Conservation (phyloP, 495 filamentous ascomycete genomes). For the Penicillium psychrofluorescens region DNA sequence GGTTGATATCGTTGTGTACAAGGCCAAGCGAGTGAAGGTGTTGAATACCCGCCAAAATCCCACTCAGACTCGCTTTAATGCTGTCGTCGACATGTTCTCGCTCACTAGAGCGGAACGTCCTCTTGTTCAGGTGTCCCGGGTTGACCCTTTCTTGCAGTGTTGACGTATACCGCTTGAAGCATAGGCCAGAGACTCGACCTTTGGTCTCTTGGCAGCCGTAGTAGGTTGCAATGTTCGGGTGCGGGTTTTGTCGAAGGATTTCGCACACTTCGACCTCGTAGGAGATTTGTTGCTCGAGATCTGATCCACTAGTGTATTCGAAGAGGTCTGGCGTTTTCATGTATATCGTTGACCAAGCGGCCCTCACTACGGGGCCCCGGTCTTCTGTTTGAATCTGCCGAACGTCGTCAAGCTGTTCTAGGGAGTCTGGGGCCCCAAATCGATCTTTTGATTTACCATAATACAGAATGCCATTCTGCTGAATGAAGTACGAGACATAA, state of each 20-base stretch:
- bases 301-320: conserved; percentile 5
- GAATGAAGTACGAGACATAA: conserved; percentile 13
- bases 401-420: conserved; percentile 13
- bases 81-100: conserved; percentile 9
- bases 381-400: conserved; percentile 12
- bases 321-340: conserved; percentile 20
- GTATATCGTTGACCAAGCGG: conserved; percentile 14
- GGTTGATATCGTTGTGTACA: conserved; percentile 34
- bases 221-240: conserved; percentile 32
- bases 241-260: conserved; percentile 26
- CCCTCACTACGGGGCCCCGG: conserved; percentile 8
- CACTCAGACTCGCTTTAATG: conserved; percentile 13
- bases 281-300: conserved; percentile 13
- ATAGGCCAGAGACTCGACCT: conserved; percentile 28
- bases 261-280: conserved; percentile 20
- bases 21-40: conserved; percentile 30
- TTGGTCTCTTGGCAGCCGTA: conserved; percentile 22
- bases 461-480: conserved; percentile 14
- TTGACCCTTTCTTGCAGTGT: conserved; percentile 24
- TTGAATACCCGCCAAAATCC: conserved; percentile 23
- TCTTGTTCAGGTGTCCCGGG: conserved; percentile 9
- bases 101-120: conserved; percentile 9
- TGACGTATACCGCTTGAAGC: conserved; percentile 29
- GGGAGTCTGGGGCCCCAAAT: conserved; percentile 7
- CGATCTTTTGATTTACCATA: conserved; percentile 14